Evolutionary conservation across 305 asterid genomes (phyloP).

Genomic region (Andrographis paniculata): DNA sequence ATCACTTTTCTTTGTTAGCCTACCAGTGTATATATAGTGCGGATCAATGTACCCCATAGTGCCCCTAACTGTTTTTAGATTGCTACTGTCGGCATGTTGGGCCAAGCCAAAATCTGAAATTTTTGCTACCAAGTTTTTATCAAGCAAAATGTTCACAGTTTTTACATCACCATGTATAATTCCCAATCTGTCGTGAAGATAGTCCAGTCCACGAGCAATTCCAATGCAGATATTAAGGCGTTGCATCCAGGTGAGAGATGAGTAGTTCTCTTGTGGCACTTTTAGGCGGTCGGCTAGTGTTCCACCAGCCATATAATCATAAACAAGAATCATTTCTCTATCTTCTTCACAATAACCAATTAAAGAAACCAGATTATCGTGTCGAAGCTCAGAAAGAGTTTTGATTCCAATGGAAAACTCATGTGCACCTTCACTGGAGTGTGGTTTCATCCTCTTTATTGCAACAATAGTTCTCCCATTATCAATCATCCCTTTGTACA

Average conservation of each 20-base stretch:
- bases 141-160: constrained; percentile 74
- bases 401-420: constrained; percentile 69
- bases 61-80: constrained; percentile 65
- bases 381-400: constrained; percentile 66
- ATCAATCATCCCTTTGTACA: constrained; percentile 47
- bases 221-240: constrained; percentile 66
- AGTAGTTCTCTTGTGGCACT: not conserved
- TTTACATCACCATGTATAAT: constrained; percentile 84
- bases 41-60: constrained; percentile 57
- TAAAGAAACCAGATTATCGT: constrained; percentile 57
- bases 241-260: constrained; percentile 42
- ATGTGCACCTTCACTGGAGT: constrained; percentile 53
- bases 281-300: constrained; percentile 57
- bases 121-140: constrained; percentile 47
- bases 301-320: constrained; percentile 76
- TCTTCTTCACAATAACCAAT: constrained; percentile 72
- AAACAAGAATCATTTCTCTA: constrained; percentile 66
- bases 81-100: constrained; percentile 48
- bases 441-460: constrained; percentile 49
- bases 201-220: constrained; percentile 65
- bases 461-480: constrained; percentile 45
- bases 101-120: constrained; percentile 92
- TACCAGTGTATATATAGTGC: constrained; percentile 13
- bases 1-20: too few species aligned
- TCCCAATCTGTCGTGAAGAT: constrained; percentile 72